A percentile compares a stretch with the other conserved stretches of the same genome.
These are phyloP conservation scores for Buxus sempervirens DNA, from an alignment of 164 flowering plant genomes.

Conservation along the genomic window DNA sequence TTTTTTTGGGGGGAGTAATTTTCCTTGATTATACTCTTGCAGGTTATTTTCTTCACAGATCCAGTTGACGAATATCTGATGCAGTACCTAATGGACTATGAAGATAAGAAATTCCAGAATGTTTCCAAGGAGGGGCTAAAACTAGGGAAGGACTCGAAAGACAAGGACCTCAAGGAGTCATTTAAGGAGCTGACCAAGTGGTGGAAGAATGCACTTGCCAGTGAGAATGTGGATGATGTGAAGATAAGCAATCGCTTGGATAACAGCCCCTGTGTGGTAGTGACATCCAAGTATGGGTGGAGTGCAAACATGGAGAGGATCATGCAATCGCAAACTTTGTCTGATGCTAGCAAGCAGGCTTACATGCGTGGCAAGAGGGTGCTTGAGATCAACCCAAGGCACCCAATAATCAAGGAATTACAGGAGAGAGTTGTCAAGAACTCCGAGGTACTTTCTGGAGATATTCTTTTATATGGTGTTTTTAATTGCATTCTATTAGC, in stretches of 20 bases:
- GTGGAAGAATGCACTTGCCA: slow-evolving; percentile 82
- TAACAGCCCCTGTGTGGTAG: slow-evolving; percentile 91
- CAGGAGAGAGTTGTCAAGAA: slow-evolving; percentile 69
- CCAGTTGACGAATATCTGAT: slow-evolving; percentile 97
- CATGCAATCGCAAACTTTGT: slow-evolving; percentile 94
- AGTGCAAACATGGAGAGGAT: slow-evolving; percentile 97
- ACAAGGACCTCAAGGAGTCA: slow-evolving; percentile 83
- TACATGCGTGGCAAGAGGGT: slow-evolving; percentile 98
- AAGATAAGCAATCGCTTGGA: slow-evolving; percentile 88
- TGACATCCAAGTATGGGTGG: slow-evolving; percentile 96
- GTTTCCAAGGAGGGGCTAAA: slow-evolving; percentile 96
- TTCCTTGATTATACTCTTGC: slow-evolving; percentile 12
- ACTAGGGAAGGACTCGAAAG: slow-evolving; percentile 80
- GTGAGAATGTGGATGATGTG: slow-evolving; percentile 87
- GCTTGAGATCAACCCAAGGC: slow-evolving; percentile 93
- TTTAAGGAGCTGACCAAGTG: slow-evolving; percentile 93
- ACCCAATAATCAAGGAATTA: slow-evolving; percentile 93
- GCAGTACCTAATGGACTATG: slow-evolving; percentile 97
- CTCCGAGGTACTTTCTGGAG: slow-evolving; percentile 57
- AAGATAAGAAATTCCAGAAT: slow-evolving; percentile 92
- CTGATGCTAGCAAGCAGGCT: slow-evolving; percentile 88
- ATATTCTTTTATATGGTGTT: not conserved
- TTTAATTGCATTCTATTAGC: no score
- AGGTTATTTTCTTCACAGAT: slow-evolving; percentile 98
- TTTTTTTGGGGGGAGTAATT: no score